Base-by-base conservation (phyloP, 305 asterid genomes). In the Petunia hybrid region DNA sequence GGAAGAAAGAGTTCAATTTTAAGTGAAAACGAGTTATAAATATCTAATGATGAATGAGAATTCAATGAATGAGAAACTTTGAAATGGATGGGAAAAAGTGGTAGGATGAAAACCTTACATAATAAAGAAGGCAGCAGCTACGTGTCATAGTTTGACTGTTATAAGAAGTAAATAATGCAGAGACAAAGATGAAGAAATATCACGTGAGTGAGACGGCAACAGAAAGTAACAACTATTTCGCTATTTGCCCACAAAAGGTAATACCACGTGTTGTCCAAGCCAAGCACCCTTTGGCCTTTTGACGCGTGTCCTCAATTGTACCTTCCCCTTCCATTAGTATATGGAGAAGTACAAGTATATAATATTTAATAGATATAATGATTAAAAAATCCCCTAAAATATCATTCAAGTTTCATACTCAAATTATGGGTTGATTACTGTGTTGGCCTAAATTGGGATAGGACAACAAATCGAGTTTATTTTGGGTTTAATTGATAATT, bases 161-260 rank as follows among this genome's bases (percentile, higher is more conserved):
- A 46, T 35, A 12, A 0, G 3, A 65, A 13, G 6, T 22, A 22
- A 22, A 22, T 22, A 56, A 56, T 56, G 31, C 35, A 56, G 62
- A 56, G 31, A 56, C 62, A 56, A 31, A 40, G 35, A 48, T 0
- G 71, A 65, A 13, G 40, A 67, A 31, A 77, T 46, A 63, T 55
- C 65, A 53, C 48, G 45, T 48, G 45, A 61, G 39, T 66, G 31
- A 73, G 80, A 46, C 80, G 77, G 83, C 81, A 51, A 64, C 57
- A 35, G 73, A 73, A 79, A 62, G 83, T 35, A 63, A 73, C 51
- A 8, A 8, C 9, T 55, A 3, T 73, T 73, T 6, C 43, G 4
- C 2, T 6, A 4, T 31, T 78, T 53, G 56, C 80, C 80, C 55
- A 76, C 13, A 39, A 61, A 82, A 42, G 80, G 73, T 43, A 73